Conservation (phyloP, 495 filamentous ascomycete genomes). For the Penicillium verhagenii region DNA sequence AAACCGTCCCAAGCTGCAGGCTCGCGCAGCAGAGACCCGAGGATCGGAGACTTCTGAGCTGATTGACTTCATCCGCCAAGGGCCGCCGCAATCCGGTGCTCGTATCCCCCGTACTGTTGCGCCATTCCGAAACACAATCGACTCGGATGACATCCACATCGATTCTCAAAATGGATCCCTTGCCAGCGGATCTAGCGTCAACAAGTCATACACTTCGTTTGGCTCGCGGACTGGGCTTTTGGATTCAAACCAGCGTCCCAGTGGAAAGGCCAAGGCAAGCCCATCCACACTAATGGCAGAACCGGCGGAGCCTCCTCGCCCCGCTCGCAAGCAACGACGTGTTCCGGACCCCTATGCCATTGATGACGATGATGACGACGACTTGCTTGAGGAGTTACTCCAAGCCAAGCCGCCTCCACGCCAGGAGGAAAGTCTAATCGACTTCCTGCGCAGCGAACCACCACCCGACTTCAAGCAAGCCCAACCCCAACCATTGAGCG, state of each 20-base stretch:
- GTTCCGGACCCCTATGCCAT: slow-evolving; percentile 90
- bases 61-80: slow-evolving; percentile 90
- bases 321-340: slow-evolving; percentile 66
- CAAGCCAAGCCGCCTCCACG: slow-evolving; percentile 43
- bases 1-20: slow-evolving; percentile 54
- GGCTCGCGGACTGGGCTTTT: slow-evolving; percentile 61
- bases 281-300: slow-evolving; percentile 18
- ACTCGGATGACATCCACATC: slow-evolving; percentile 70
- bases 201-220: slow-evolving; percentile 49
- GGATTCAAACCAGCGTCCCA: slow-evolving; percentile 31
- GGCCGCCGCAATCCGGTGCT: slow-evolving; percentile 57
- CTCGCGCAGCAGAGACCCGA: slow-evolving; percentile 64
- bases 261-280: slow-evolving; percentile 17
- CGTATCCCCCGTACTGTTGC: slow-evolving; percentile 81
- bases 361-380: slow-evolving; percentile 79
- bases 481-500: slow-evolving; percentile 39
- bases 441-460: slow-evolving; percentile 82
- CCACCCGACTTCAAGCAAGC: slow-evolving; percentile 59
- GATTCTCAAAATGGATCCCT: slow-evolving; percentile 37
- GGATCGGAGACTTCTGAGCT: slow-evolving; percentile 75
- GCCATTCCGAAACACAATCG: slow-evolving; percentile 80
- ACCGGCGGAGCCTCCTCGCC: slow-evolving; percentile 29
- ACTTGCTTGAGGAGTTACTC: slow-evolving; percentile 62
- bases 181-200: slow-evolving; percentile 40
- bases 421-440: slow-evolving; percentile 70